These are phyloP conservation scores for Solanum hybrid DNA, from an alignment of 305 asterid genomes.

Conservation along the genomic window DNA sequence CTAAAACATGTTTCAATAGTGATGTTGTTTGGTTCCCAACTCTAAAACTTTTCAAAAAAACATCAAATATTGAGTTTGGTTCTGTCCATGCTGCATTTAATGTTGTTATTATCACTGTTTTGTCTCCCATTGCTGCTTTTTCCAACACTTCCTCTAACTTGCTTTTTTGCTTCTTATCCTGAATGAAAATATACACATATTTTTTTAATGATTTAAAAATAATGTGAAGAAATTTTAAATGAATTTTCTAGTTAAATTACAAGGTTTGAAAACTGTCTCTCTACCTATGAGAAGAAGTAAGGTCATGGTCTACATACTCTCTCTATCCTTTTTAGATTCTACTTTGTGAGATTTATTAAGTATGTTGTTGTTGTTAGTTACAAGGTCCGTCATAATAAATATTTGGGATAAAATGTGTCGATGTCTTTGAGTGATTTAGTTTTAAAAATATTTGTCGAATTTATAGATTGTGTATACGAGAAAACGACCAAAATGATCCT, in stretches of 20 bases:
- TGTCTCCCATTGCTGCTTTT: conserved; percentile 37
- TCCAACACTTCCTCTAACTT: conserved; percentile 18
- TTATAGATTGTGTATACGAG: neutral
- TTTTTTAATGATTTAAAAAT: neutral
- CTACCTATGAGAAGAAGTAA: neutral
- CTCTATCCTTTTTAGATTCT: neutral
- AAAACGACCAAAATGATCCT: neutral
- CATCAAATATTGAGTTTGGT: conserved; percentile 37
- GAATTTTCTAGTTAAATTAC: neutral
- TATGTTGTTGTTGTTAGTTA: neutral
- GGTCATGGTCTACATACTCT: neutral
- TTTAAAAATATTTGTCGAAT: neutral
- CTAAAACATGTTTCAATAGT: conserved; percentile 43
- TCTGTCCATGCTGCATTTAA: conserved; percentile 53
- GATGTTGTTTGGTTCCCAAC: conserved; percentile 34
- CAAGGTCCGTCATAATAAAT: neutral
- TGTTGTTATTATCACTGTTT: conserved; percentile 49
- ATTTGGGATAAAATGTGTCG: neutral
- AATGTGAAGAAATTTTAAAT: neutral
- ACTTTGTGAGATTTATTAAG: neutral
- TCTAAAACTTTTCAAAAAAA: conserved; percentile 44
- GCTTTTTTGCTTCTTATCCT: conserved; percentile 22
- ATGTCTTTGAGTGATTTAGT: neutral
- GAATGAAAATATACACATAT: neutral
- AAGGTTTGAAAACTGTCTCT: neutral